These are phyloP conservation scores for Hortaea sp. DNA, from an alignment of 2,329 filamentous ascomycete genomes.

Conservation along the genomic window DNA sequence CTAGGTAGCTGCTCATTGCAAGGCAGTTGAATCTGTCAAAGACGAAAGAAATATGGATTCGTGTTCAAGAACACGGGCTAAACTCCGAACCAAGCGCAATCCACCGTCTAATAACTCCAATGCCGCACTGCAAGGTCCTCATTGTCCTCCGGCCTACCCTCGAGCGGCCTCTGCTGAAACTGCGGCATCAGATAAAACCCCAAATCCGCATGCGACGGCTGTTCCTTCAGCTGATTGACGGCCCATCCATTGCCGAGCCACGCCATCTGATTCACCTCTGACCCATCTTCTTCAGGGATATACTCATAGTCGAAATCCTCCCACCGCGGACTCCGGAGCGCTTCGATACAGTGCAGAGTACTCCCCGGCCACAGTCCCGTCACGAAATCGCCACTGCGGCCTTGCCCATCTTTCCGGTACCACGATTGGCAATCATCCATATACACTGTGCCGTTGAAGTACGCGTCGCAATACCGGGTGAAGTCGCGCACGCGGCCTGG, in stretches of 20 bases:
- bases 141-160: slow-evolving; percentile 30
- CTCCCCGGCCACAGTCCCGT: slow-evolving; percentile 62
- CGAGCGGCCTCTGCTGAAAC: slow-evolving; percentile 28
- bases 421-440: slow-evolving; percentile 57
- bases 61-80: too few species aligned
- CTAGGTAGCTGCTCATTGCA: too few species aligned
- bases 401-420: slow-evolving; percentile 51
- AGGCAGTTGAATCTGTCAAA: too few species aligned
- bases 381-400: slow-evolving; percentile 49
- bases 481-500: slow-evolving; percentile 42
- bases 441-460: slow-evolving; percentile 42
- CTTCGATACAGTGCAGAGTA: slow-evolving; percentile 50
- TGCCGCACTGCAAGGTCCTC: slow-evolving; percentile 24
- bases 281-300: slow-evolving; percentile 15
- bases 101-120: slow-evolving; percentile 14
- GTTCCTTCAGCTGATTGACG: slow-evolving; percentile 40
- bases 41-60: too few species aligned
- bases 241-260: slow-evolving; percentile 64
- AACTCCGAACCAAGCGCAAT: too few species aligned
- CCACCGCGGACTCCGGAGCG: slow-evolving; percentile 48
- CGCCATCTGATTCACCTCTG: slow-evolving; percentile 41
- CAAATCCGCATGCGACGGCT: slow-evolving; percentile 28
- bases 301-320: slow-evolving; percentile 50
- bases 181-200: slow-evolving; percentile 33
- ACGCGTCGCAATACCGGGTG: slow-evolving; percentile 35